Conservation (phyloP, 1,284 basidiomycete species). For the Microbotryum saponariae region DNA sequence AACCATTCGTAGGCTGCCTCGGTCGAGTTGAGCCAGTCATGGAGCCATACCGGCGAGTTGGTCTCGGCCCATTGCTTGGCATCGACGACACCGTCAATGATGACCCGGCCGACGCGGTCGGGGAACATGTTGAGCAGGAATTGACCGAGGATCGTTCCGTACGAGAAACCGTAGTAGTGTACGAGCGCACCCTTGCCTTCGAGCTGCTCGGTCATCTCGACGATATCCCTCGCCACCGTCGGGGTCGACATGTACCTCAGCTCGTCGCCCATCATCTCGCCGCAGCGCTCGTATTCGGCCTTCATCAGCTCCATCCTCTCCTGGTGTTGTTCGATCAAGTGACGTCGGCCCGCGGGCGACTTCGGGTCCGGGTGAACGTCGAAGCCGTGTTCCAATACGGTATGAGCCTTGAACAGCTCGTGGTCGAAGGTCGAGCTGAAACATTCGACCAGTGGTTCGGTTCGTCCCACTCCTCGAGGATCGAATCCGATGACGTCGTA, state of each 20-base stretch:
- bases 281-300: constrained; percentile 43
- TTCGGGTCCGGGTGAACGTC: constrained; percentile 39
- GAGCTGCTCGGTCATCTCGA: constrained; percentile 40
- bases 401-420: constrained; percentile 43
- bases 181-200: constrained; percentile 46
- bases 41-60: constrained; percentile 42
- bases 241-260: constrained; percentile 47
- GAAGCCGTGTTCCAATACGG: constrained; percentile 43
- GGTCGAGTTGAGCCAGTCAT: constrained; percentile 24
- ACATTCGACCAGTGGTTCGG: constrained; percentile 43
- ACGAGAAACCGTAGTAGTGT: constrained; percentile 8
- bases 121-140: constrained; percentile 38
- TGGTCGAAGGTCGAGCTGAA: constrained; percentile 38
- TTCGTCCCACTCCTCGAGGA: constrained; percentile 45
- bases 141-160: constrained; percentile 36
- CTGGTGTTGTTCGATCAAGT: constrained; percentile 41
- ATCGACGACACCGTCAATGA: constrained; percentile 29
- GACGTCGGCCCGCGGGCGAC: constrained; percentile 33
- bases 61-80: constrained; percentile 35
- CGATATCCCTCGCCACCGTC: constrained; percentile 46
- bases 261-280: constrained; percentile 43
- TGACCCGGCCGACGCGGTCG: constrained; percentile 27
- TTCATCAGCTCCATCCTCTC: constrained; percentile 42
- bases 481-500: constrained; percentile 48
- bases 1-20: constrained; percentile 23